Base-by-base conservation (phyloP, 2,329 filamentous ascomycete genomes). In the Aaosphaeria pasadenensis region DNA sequence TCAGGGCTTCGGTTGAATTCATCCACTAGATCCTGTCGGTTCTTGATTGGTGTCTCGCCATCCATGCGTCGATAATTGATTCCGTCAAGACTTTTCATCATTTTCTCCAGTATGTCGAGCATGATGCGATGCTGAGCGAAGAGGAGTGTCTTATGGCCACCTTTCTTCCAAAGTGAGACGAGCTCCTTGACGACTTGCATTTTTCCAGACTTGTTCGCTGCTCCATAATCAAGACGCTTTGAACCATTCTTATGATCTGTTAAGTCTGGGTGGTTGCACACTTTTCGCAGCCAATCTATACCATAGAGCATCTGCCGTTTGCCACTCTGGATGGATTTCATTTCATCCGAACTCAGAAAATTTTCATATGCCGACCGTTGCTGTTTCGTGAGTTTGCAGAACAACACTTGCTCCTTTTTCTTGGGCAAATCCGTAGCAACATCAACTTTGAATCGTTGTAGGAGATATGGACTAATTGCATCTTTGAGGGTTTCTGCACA, bases 221-320 rank as follows among this genome's bases (percentile, higher is more conserved):
- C 83, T 4, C 94, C 94, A 57, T 92, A 91, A 7, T 80, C 83
- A 1, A 78, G 64, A 57, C 87, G 86, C 46, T 75, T 72, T 0
- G 79, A 78, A 17, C 81, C 57, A 1, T 75, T 72, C 58, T 80
- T 82, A 58, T 85, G 88, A 58, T 94, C 85, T 2, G 87, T 75
- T 1, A 99, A 77, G 71, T 99, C 94, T 0, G 95, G 94, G 61
- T 99, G 95, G 54, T 99, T 99, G 75, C 92, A 97, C 46, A 99
- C 92, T 71, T 99, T 99, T 44, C 94, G 86, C 36, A 99, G 76
- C 29, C 91, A 87, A 59, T 96, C 91, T 53, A 99, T 90, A 6
- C 92, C 94, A 59, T 87, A 95, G 1, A 99, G 76, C 2, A 90
- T 87, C 62, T 96, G 88, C 4, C 86, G 81, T 51, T 83, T 87